Evolutionary conservation across 192 early-diverging fungal species (phyloP), one percentile per base, ranked within the genome.

Genomic region (Spizellomyces punctatus): DNA sequence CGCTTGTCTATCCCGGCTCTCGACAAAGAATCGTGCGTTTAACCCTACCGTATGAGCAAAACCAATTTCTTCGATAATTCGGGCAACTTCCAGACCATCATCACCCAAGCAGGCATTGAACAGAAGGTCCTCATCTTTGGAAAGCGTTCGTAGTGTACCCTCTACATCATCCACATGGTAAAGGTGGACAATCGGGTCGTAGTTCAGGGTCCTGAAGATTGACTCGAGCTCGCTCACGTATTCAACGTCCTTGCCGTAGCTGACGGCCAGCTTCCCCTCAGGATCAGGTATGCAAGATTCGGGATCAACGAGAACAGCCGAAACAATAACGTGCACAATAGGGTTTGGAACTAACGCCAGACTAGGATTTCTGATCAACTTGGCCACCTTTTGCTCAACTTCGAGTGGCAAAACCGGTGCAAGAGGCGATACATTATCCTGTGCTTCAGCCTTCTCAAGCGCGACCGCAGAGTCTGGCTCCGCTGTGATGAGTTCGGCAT

Each of bases 101-200:
- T 54, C 36, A 27, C 78, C 78, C 47, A 79, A 58, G 67, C 78
- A 79, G 19, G 70, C 69, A 58, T 79, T 79, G 50, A 78, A 79
- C 22, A 79, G 48, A 4, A 79, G 27, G 52, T 78, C 78, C 22
- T 67, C 69, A 10, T 79, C 78, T 41, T 65, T 71, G 2, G 43
- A 47, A 44, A 79, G 56, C 52, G 12, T 59, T 5, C 10, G 22
- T 27, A 79, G 63, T 9, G 46, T 62, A 10, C 49, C 61, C 55
- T 78, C 52, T 5, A 79, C 69, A 59, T 79, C 76, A 54, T 79
- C 78, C 10, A 78, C 74, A 58, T 79, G 43, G 58, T 73, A 73
- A 44, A 79, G n/a, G 42, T 79, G 75, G 8, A 79, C 78, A 49
- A 79, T 79, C 14, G 78, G 78, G 52, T 79, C 78, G 36, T 48